Evolutionary conservation across 2,329 filamentous ascomycete species (phyloP), one percentile per base, ranked within the genome.

Genomic region (Aspergillus sp.): DNA sequence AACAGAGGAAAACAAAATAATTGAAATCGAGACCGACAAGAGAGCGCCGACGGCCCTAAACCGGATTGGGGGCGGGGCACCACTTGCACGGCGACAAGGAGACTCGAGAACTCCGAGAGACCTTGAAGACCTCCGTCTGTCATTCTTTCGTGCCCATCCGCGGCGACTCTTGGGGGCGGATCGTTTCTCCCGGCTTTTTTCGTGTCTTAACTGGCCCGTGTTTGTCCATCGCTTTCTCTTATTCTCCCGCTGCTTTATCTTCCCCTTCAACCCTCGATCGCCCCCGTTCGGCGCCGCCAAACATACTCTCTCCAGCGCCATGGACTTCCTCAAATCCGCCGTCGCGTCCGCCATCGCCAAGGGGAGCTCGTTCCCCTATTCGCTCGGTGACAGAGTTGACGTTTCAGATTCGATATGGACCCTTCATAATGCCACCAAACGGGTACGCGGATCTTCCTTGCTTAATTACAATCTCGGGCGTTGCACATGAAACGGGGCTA

Each of bases 241-340:
- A 14, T 42, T 42, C 6, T 42, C 36, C 16, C 16, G 6, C 36
- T 7, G 6, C 14, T 16, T 6, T 36, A 36, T 36, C 16, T n/a
- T 14, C 36, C 36, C 12, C 36, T 14, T 14, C 4, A 14, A 42
- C 12, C 36, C 12, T 14, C 14, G 16, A 7, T 42, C 14, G 14
- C 4, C 36, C 36, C 36, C 36, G 32, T 36, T 29, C 26, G 7
- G 26, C 26, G 7, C 36, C 36, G 5, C 16, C 36, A 6, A 42
- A n/a, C 3, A 42, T n/a, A 16, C 36, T 14, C 16, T 6, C 36
- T n/a, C 36, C 36, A 42, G 14, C 36, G 60, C 67, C 67, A 99
- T 99, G 95, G 93, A 99, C 76, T 98, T 98, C 73, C 85, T 99
- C 73, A 98, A 98, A 80, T 98, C 93, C 62, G 95, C 95, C 55